Conservation (phyloP, 352 stramenopile species). For the Globisporangium viniferum region DNA sequence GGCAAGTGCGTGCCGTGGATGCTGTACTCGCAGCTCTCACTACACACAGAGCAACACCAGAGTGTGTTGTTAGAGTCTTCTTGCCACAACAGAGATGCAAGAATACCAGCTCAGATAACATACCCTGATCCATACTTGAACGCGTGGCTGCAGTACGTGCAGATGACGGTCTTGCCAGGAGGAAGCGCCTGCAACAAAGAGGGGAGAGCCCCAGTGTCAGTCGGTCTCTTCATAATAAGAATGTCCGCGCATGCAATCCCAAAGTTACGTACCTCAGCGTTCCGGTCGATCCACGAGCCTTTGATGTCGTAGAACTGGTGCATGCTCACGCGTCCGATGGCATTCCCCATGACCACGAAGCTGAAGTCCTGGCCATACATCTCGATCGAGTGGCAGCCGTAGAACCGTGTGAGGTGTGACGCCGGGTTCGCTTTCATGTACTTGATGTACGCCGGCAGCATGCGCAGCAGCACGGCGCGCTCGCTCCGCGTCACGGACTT, state of each 20-base stretch:
- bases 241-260: conserved; percentile 26
- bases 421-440: conserved; percentile 80
- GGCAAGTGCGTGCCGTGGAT: conserved; percentile 74
- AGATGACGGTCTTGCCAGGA: conserved; percentile 79
- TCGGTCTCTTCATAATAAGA: conserved; percentile 25
- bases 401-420: conserved; percentile 87
- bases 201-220: neutral
- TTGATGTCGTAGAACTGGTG: conserved; percentile 91
- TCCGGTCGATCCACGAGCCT: conserved; percentile 87
- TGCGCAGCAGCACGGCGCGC: conserved; percentile 71
- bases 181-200: conserved; percentile 46
- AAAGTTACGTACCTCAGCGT: conserved; percentile 9
- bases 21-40: conserved; percentile 70
- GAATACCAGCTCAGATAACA: conserved; percentile 9
- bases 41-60: conserved; percentile 16
- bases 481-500: conserved; percentile 85
- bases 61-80: neutral
- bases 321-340: conserved; percentile 69
- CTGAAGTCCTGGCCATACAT: conserved; percentile 88
- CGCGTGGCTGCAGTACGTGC: conserved; percentile 80
- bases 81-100: neutral
- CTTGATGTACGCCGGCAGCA: conserved; percentile 79
- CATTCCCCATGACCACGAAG: conserved; percentile 92
- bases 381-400: conserved; percentile 86
- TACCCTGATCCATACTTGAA: conserved; percentile 73